A percentile compares a stretch with the other conserved stretches of the same genome.
Evolutionary conservation across 345 rosid genomes (phyloP).

Genomic region (Isatis tinctoria): DNA sequence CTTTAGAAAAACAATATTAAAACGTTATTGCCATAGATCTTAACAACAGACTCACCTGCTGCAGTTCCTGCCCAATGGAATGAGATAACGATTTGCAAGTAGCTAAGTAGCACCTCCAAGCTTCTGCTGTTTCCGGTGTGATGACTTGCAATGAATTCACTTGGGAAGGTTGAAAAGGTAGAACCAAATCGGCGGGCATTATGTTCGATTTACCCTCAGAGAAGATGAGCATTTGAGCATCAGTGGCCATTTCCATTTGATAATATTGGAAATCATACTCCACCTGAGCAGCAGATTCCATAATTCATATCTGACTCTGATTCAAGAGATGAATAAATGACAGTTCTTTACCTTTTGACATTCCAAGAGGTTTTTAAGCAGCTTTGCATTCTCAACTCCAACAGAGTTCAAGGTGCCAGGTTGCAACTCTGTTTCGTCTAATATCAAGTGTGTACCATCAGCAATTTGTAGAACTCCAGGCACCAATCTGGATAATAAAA

Average conservation of each 20-base stretch:
- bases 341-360: constrained; percentile 58
- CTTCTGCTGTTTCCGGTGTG: constrained; percentile 43
- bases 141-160: constrained; percentile 36
- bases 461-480: constrained; percentile 76
- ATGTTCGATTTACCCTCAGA: constrained; percentile 91
- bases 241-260: constrained; percentile 83
- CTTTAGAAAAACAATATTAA: neutral
- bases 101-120: constrained; percentile 94
- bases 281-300: constrained; percentile 41
- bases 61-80: constrained; percentile 64
- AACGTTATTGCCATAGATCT: neutral
- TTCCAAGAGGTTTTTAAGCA: constrained; percentile 65
- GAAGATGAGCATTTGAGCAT: constrained; percentile 67
- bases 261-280: constrained; percentile 85
- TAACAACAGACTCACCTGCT: constrained; percentile 47
- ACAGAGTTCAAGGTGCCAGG: constrained; percentile 69
- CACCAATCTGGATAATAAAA: constrained; percentile 45
- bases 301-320: neutral
- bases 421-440: constrained; percentile 80
- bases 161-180: constrained; percentile 72
- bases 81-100: constrained; percentile 66
- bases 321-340: neutral
- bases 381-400: constrained; percentile 70
- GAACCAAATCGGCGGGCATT: constrained; percentile 71
- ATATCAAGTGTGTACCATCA: constrained; percentile 68